Evolutionary conservation across 306 rosid species (phyloP), one percentile per base, ranked within the genome.

Genomic region (Erythrophleum fordii): DNA sequence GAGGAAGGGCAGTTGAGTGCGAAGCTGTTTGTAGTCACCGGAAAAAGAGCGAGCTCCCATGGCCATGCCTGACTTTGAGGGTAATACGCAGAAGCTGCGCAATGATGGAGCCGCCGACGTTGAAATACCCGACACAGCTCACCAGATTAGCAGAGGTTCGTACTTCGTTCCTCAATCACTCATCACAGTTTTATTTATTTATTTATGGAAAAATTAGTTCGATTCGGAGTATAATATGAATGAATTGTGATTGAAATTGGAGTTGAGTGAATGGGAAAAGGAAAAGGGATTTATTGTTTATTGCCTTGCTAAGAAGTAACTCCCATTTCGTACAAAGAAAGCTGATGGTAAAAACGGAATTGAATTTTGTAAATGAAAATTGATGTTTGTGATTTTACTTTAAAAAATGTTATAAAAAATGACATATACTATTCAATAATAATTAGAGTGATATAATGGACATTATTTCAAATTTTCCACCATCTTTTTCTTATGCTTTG

Each of bases 101-200:
- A 88, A 92, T 12, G 86, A 44, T 16, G 87, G 81, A 0, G 66
- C 12, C 3, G 48, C 16, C 13, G 81, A 34, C 22, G 78, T 79
- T n/a, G 83, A 77, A 52, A 77, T 77, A 49, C 97, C 97, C 16
- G 87, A 89, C n/a, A 92, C 97, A 1, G 93, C 95, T 9, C 98
- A 95, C 81, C 97, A 92, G 81, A 91, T 95, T 80, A 91, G 98
- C 90, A 86, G 85, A 2, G 98, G 97, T 92, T 61, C 14, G 60
- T 29, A 1, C 44, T 92, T 61, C 20, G 34, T 39, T 0, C 29
- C 13, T n/a, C 31, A 20, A 12, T 23, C 39, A 28, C 35, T 18
- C n/a, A 13, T 13, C 49, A 6, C 23, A n/a, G 0, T 64, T 64
- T 66, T 8, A 34, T n/a, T n/a, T n/a, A n/a, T n/a, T n/a, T 1